A percentile compares a stretch with the other conserved stretches of the same genome.
These are phyloP conservation scores for Ogataea nonfermentans DNA, from an alignment of 805 yeast genomes.

Conservation along the genomic window DNA sequence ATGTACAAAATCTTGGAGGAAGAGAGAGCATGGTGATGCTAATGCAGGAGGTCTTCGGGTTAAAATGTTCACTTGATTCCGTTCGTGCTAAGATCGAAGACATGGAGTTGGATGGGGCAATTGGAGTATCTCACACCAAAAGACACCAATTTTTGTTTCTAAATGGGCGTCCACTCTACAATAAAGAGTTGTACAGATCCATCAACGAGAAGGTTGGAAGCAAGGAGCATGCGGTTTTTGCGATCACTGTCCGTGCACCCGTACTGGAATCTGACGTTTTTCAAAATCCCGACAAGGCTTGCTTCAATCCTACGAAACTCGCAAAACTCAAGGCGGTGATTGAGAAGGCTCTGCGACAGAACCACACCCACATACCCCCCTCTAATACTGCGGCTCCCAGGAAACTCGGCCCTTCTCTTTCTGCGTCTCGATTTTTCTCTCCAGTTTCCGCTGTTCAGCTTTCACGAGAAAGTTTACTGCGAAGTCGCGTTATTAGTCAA, in stretches of 20 bases:
- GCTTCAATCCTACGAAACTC: slow-evolving; percentile 24
- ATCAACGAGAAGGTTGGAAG: slow-evolving; percentile 13
- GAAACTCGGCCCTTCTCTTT: neutral
- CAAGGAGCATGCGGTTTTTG: neutral
- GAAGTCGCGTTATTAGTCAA: slow-evolving; percentile 48
- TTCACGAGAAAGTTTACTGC: slow-evolving; percentile 21
- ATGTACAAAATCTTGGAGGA: slow-evolving; percentile 6
- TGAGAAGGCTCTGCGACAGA: neutral
- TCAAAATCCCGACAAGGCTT: slow-evolving; percentile 40
- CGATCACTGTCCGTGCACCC: neutral
- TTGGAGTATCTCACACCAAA: slow-evolving; percentile 39
- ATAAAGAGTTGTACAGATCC: slow-evolving; percentile 22
- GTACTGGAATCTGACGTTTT: slow-evolving; percentile 34
- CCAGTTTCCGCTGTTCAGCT: slow-evolving; percentile 15
- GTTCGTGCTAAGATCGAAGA: slow-evolving; percentile 30
- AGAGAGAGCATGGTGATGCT: slow-evolving; percentile 5
- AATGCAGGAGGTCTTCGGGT: slow-evolving; percentile 29
- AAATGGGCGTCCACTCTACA: slow-evolving; percentile 38
- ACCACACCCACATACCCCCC: neutral
- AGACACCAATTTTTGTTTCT: slow-evolving; percentile 45
- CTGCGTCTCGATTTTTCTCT: slow-evolving; percentile 19
- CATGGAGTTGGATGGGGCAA: slow-evolving; percentile 35
- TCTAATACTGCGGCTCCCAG: no score
- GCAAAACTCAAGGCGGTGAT: slow-evolving; percentile 1
- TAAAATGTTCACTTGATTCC: slow-evolving; percentile 26